These are phyloP conservation scores for Dioszegia crocea DNA, from an alignment of 768 basidiomycete genomes.

Conservation along the genomic window DNA sequence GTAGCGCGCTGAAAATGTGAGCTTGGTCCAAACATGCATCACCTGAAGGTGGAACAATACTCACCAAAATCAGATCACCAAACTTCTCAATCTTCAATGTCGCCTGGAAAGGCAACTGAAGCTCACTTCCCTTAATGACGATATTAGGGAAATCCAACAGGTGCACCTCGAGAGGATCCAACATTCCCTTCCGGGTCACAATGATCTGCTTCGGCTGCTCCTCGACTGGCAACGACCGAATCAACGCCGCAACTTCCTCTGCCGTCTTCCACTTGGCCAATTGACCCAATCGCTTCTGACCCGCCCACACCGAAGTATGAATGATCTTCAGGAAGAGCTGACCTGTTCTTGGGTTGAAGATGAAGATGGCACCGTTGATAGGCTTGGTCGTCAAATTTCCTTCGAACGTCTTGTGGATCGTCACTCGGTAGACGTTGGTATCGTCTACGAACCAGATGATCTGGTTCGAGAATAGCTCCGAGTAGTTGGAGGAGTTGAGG, in stretches of 20 bases:
- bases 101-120: constrained; percentile 98
- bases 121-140: constrained; percentile 97
- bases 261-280: constrained; percentile 93
- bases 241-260: constrained; percentile 97
- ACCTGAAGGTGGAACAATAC: constrained; percentile 47
- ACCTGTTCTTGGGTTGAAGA: constrained; percentile 98
- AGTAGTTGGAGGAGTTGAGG: constrained; percentile 87
- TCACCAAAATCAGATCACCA: constrained; percentile 79
- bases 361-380: constrained; percentile 65
- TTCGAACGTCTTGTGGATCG: constrained; percentile 96
- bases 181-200: constrained; percentile 99
- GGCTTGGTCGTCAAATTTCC: constrained; percentile 99
- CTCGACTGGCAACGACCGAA: constrained; percentile 97
- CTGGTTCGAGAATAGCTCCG: constrained; percentile 94
- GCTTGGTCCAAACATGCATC: not conserved
- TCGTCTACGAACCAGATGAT: constrained; percentile 99
- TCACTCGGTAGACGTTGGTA: constrained; percentile 90
- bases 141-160: constrained; percentile 99
- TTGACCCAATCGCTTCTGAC: constrained; percentile 99
- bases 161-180: constrained; percentile 88
- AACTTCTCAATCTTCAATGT: constrained; percentile 99
- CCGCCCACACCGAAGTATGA: constrained; percentile 99
- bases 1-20: constrained; percentile 54
- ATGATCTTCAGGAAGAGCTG: constrained; percentile 99
- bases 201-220: constrained; percentile 99